Conservation (phyloP, 805 yeast genomes). For the Pichia cabralensis region DNA sequence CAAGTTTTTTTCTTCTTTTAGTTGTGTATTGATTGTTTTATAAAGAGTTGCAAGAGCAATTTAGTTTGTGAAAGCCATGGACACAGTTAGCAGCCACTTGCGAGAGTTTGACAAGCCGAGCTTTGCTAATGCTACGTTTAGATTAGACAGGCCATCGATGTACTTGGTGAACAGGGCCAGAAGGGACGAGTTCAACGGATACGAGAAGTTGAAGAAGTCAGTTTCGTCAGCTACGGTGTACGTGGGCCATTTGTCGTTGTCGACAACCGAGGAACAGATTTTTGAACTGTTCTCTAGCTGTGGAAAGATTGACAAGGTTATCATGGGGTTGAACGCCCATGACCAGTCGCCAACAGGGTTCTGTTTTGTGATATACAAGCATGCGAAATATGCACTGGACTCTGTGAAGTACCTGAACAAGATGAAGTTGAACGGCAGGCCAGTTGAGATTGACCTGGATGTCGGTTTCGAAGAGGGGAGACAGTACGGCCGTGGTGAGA, state of each 20-base stretch:
- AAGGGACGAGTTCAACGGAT: too few species aligned
- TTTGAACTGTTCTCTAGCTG: conserved; percentile 77
- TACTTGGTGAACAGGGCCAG: conserved; percentile 62
- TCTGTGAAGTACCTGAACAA: conserved; percentile 76
- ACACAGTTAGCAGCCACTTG: conserved; percentile 17
- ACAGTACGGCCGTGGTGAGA: conserved; percentile 87
- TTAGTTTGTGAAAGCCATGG: background rate
- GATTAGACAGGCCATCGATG: conserved; percentile 64
- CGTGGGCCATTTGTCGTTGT: conserved; percentile 83
- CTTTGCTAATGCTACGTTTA: conserved; percentile 53
- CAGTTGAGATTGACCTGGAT: conserved; percentile 80
- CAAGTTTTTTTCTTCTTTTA: too few species aligned
- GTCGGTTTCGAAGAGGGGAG: conserved; percentile 95
- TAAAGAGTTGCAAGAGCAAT: background rate
- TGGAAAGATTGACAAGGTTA: conserved; percentile 68
- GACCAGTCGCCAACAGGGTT: conserved; percentile 94
- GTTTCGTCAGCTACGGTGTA: conserved; percentile 64
- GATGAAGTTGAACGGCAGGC: conserved; percentile 76
- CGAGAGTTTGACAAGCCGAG: conserved; percentile 41
- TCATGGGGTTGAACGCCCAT: conserved; percentile 91
- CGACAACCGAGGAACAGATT: conserved; percentile 91
- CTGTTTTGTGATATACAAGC: conserved; percentile 76
- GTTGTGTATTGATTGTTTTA: conserved; percentile 21
- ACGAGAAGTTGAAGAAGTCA: too few species aligned
- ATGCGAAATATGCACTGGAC: conserved; percentile 62